Evolutionary conservation across 2,329 filamentous ascomycete species (phyloP).

Genomic region (Fonsecaea erecta): DNA sequence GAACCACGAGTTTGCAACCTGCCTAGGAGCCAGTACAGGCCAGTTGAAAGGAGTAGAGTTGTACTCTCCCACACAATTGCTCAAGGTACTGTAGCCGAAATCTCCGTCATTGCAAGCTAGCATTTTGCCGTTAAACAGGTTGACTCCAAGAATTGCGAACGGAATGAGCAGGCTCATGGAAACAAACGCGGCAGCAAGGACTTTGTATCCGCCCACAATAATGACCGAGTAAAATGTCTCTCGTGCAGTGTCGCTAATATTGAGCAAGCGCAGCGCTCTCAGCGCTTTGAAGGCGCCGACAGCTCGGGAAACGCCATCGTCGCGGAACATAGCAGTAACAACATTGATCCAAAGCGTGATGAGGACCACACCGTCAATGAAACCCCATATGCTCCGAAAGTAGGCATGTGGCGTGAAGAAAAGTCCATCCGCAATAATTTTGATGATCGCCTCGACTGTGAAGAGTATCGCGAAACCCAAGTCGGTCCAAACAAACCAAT

Average conservation of each 20-base stretch:
- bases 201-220: slow-evolving; percentile 91
- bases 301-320: slow-evolving; percentile 83
- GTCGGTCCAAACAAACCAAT: slow-evolving; percentile 97
- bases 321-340: slow-evolving; percentile 75
- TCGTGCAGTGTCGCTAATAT: slow-evolving; percentile 92
- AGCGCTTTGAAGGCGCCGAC: slow-evolving; percentile 97
- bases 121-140: slow-evolving; percentile 85
- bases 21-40: slow-evolving; percentile 80
- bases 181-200: slow-evolving; percentile 88
- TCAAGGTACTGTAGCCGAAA: slow-evolving; percentile 49
- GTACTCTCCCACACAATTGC: slow-evolving; percentile 84
- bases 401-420: slow-evolving; percentile 98
- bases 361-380: slow-evolving; percentile 90
- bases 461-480: slow-evolving; percentile 87
- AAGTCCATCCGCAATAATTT: slow-evolving; percentile 91
- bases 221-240: slow-evolving; percentile 98
- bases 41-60: slow-evolving; percentile 77
- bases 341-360: slow-evolving; percentile 96
- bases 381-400: slow-evolving; percentile 93
- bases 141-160: slow-evolving; percentile 94
- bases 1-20: slow-evolving; percentile 80
- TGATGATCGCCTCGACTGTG: slow-evolving; percentile 82
- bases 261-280: slow-evolving; percentile 85
- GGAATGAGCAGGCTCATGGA: slow-evolving; percentile 92
- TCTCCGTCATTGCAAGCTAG: slow-evolving; percentile 77